Evolutionary conservation across 106 monocot genomes (phyloP).

Genomic region (Phalaenopsis equestris): DNA sequence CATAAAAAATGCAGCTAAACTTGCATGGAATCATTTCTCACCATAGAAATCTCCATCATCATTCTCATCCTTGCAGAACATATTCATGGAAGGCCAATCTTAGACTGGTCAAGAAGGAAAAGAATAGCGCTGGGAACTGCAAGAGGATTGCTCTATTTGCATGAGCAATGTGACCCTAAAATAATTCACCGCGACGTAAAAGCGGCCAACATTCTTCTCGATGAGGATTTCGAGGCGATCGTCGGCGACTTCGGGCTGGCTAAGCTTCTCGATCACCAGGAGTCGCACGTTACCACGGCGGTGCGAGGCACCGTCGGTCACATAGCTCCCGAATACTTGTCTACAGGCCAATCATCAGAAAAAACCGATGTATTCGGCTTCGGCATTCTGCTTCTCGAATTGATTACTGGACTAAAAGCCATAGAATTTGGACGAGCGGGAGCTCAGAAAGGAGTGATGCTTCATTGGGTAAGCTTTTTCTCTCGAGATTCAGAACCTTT

Average conservation of each 20-base stretch:
- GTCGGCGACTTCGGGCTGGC: constrained; percentile 95
- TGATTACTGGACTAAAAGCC: constrained; percentile 90
- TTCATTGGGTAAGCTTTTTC: constrained; percentile 71
- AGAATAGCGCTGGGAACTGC: constrained; percentile 83
- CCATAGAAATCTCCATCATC: neutral
- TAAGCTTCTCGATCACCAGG: constrained; percentile 83
- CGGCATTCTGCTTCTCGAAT: constrained; percentile 80
- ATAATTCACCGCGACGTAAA: constrained; percentile 95
- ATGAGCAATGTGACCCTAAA: constrained; percentile 95
- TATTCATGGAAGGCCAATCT: constrained; percentile 60
- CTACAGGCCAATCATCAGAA: constrained; percentile 94
- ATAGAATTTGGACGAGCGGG: constrained; percentile 66
- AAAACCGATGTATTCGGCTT: constrained; percentile 98
- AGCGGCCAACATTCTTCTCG: constrained; percentile 91
- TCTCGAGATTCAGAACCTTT: neutral
- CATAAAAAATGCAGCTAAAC: neutral
- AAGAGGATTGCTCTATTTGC: constrained; percentile 74
- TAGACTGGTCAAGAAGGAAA: constrained; percentile 81
- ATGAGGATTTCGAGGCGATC: constrained; percentile 83
- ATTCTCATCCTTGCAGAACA: constrained; percentile 31
- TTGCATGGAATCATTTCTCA: neutral
- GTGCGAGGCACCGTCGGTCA: constrained; percentile 96
- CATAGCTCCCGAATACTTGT: constrained; percentile 90
- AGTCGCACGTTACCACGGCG: constrained; percentile 95
- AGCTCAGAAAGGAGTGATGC: constrained; percentile 86